Percentiles rank a stretch among this genome's conserved stretches.
Evolutionary conservation across 1,139 yeast species (phyloP).

Genomic region (Ogataea hybrid): DNA sequence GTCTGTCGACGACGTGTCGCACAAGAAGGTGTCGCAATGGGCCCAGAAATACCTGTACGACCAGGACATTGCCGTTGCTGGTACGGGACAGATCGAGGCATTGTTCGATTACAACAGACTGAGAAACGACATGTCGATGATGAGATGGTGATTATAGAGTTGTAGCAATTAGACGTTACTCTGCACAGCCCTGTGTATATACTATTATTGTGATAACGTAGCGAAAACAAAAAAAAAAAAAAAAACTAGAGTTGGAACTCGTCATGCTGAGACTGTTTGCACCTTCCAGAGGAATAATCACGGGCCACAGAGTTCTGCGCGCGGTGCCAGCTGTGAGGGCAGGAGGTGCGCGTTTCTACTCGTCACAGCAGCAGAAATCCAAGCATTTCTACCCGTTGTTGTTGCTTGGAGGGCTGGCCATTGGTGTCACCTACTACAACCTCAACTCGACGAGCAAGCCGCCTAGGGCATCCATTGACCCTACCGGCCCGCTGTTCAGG

Average conservation of each 20-base stretch:
- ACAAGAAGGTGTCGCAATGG: conserved; percentile 65
- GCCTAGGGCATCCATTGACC: conserved; percentile 33
- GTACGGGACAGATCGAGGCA: conserved; percentile 82
- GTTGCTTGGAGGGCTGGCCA: conserved; percentile 26
- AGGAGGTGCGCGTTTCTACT: conserved; percentile 1
- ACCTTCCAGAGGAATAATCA: conserved; percentile 4
- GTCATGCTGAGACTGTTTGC: conserved; percentile 7
- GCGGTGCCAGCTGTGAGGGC: background rate
- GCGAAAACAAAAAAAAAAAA: conserved; percentile 2
- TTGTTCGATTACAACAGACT: conserved; percentile 79
- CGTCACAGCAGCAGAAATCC: conserved; percentile 7
- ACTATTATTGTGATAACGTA: conserved; percentile 6
- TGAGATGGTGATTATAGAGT: conserved; percentile 56
- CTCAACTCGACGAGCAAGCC: conserved; percentile 27
- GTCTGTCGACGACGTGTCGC: conserved; percentile 61
- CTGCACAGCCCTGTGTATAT: conserved; percentile 6
- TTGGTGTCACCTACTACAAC: conserved; percentile 31
- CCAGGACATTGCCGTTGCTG: conserved; percentile 78
- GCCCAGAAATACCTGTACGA: conserved; percentile 77
- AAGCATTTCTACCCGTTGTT: conserved; percentile 29
- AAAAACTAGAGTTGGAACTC: background rate
- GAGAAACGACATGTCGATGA: conserved; percentile 85
- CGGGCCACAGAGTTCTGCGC: background rate
- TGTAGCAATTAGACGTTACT: conserved; percentile 10
- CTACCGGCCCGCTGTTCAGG: conserved; percentile 39